Evolutionary conservation across 2,329 filamentous ascomycete genomes (phyloP), one percentile per base, ranked within the genome.

Genomic region (Macrophomina phaseolina): DNA sequence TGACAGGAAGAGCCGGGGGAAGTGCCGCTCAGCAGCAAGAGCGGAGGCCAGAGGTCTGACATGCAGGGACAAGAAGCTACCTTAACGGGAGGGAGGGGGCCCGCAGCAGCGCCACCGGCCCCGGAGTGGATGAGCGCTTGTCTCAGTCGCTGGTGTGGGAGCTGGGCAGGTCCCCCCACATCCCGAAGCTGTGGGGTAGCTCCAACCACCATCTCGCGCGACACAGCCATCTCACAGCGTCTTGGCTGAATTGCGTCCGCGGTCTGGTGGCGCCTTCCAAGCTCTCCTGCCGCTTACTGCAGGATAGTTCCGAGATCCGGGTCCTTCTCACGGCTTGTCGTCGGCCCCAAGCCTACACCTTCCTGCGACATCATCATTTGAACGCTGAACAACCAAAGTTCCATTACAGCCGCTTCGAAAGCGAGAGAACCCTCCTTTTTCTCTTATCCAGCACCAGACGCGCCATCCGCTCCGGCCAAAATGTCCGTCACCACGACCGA

Each of bases 401-500:
- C 18, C 34, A 5, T 12, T 2, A 30, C 18, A 12, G 8, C 2
- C 36, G 1, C 8, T 16, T 9, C 3, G 18, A 34, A 12, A 34
- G 8, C 58, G 5, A 49, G 8, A n/a, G 51, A n/a, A 2, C 1
- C 4, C 12, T 56, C 36, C 18, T 4, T 56, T 56, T 42, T 45
- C 5, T n/a, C 38, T 18, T 53, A 45, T 12, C 28, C 52, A 69
- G 8, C 56, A 60, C 48, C 65, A 53, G n/a, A 12, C 8, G 45
- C 16, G 52, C 48, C 38, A 66, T 2, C 8, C 53, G 11, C 11
- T 18, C 34, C 51, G 55, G 61, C 32, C 69, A 73, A n/a, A 4
- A 82, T 82, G 80, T 82, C 80, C 3, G 78, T 79, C 55, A 82
- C 80, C n/a, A 81, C 80, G 36, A 81, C 80, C 36, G 73, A 75